These are phyloP conservation scores for Ambrosiella xylebori DNA, from an alignment of 2,329 filamentous ascomycete species.

Conservation along the genomic window DNA sequence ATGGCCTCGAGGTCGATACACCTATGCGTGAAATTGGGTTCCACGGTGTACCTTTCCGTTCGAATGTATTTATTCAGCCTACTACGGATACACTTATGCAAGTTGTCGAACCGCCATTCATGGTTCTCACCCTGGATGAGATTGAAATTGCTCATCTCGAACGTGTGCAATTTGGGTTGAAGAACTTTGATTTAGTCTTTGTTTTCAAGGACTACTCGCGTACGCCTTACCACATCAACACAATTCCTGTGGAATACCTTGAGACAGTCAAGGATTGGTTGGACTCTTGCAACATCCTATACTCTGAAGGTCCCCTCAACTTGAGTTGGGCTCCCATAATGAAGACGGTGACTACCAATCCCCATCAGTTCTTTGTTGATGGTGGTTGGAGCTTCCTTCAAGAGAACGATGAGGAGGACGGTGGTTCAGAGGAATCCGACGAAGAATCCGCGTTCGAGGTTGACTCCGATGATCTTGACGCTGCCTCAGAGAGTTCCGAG, in stretches of 20 bases:
- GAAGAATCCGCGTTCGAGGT: slow-evolving; percentile 91
- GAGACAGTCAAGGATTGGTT: slow-evolving; percentile 97
- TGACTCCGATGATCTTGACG: slow-evolving; percentile 69
- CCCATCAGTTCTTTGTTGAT: slow-evolving; percentile 86
- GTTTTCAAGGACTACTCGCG: slow-evolving; percentile 95
- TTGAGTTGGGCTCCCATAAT: slow-evolving; percentile 98
- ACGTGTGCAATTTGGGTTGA: slow-evolving; percentile 87
- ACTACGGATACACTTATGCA: slow-evolving; percentile 95
- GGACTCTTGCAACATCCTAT: slow-evolving; percentile 87
- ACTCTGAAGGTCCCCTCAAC: slow-evolving; percentile 86
- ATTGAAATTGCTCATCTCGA: slow-evolving; percentile 94
- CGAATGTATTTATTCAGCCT: slow-evolving; percentile 87
- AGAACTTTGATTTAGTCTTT: slow-evolving; percentile 97
- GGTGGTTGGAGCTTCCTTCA: slow-evolving; percentile 90
- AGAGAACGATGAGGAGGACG: slow-evolving; percentile 75
- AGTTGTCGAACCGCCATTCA: slow-evolving; percentile 89
- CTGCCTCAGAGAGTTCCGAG: slow-evolving; percentile 56
- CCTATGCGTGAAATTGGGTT: slow-evolving; percentile 93
- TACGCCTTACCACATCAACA: slow-evolving; percentile 89
- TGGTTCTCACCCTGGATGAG: slow-evolving; percentile 86
- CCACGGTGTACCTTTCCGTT: slow-evolving; percentile 88
- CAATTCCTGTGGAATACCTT: slow-evolving; percentile 85
- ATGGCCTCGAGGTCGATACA: slow-evolving; percentile 85
- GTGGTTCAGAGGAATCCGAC: slow-evolving; percentile 49
- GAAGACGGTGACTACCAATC: slow-evolving; percentile 92